These are phyloP conservation scores for Microdochium nivale DNA, from an alignment of 2,329 filamentous ascomycete species.

Conservation along the genomic window DNA sequence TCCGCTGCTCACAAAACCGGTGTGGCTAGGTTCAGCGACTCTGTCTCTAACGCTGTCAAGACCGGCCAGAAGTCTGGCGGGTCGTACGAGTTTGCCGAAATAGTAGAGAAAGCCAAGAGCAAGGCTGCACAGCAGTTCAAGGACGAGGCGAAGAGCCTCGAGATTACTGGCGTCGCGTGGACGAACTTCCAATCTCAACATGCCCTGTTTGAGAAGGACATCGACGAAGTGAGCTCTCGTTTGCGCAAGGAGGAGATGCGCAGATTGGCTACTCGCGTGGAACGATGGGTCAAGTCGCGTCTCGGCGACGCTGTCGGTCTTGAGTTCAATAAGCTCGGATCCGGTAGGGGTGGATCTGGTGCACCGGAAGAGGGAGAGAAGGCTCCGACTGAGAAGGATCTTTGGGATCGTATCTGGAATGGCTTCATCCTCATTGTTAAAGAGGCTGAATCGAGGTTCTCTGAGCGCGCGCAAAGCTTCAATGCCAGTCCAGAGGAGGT, in stretches of 20 bases:
- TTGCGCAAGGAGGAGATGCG: slow-evolving; percentile 95
- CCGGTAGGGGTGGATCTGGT: slow-evolving; percentile 72
- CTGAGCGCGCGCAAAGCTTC: slow-evolving; percentile 84
- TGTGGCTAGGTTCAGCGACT: slow-evolving; percentile 75
- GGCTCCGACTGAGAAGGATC: slow-evolving; percentile 65
- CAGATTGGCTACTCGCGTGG: slow-evolving; percentile 78
- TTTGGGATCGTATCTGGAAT: slow-evolving; percentile 94
- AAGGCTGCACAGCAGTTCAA: slow-evolving; percentile 69
- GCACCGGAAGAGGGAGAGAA: slow-evolving; percentile 73
- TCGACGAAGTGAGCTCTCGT: slow-evolving; percentile 78
- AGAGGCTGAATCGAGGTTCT: slow-evolving; percentile 79
- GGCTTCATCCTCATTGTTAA: slow-evolving; percentile 75
- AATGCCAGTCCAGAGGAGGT: slow-evolving; percentile 89
- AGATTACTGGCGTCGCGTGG: slow-evolving; percentile 77
- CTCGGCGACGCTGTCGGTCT: slow-evolving; percentile 81
- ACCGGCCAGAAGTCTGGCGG: slow-evolving; percentile 85
- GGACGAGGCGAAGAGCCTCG: slow-evolving; percentile 62
- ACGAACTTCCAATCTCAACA: slow-evolving; percentile 78
- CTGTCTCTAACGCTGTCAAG: slow-evolving; percentile 82
- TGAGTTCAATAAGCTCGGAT: slow-evolving; percentile 93
- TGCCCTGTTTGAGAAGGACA: slow-evolving; percentile 75
- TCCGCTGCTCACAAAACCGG: slow-evolving; percentile 83
- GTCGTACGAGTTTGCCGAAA: slow-evolving; percentile 89
- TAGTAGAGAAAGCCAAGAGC: slow-evolving; percentile 76
- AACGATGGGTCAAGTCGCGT: slow-evolving; percentile 86